Evolutionary conservation across 176 grass and related monocot genomes (phyloP).

Genomic region (Zoysia japonica): DNA sequence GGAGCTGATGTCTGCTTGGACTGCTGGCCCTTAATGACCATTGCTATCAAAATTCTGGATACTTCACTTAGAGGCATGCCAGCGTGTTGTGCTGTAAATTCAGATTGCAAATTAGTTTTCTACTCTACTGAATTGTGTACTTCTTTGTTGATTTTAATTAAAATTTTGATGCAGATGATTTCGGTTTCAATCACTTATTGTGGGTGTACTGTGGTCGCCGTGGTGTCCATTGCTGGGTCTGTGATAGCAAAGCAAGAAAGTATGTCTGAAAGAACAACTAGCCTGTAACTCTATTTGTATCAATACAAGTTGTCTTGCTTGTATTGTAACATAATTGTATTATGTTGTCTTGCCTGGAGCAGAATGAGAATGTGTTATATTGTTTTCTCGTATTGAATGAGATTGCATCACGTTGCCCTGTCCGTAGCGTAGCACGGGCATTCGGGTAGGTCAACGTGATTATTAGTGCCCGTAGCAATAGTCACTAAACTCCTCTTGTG

Average conservation of each 20-base stretch:
- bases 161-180: conserved; percentile 67
- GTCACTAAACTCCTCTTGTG: too few species aligned
- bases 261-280: conserved; percentile 22
- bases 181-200: conserved; percentile 92
- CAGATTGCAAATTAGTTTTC: not conserved
- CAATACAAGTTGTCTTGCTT: too few species aligned
- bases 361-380: too few species aligned
- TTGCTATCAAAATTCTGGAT: conserved; percentile 92
- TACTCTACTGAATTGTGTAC: not conserved
- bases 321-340: too few species aligned
- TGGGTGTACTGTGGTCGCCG: conserved; percentile 95
- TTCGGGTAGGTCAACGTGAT: too few species aligned
- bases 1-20: conserved; percentile 80
- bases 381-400: too few species aligned
- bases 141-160: conserved; percentile 11
- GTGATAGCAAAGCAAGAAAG: conserved; percentile 92
- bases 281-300: too few species aligned
- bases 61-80: conserved; percentile 78
- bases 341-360: too few species aligned
- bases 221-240: conserved; percentile 99
- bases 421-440: too few species aligned
- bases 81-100: conserved; percentile 1
- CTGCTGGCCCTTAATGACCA: conserved; percentile 97
- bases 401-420: too few species aligned
- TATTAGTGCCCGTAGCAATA: too few species aligned